Evolutionary conservation across 1,284 basidiomycete genomes (phyloP).

Genomic region (Dichomitus squalens): DNA sequence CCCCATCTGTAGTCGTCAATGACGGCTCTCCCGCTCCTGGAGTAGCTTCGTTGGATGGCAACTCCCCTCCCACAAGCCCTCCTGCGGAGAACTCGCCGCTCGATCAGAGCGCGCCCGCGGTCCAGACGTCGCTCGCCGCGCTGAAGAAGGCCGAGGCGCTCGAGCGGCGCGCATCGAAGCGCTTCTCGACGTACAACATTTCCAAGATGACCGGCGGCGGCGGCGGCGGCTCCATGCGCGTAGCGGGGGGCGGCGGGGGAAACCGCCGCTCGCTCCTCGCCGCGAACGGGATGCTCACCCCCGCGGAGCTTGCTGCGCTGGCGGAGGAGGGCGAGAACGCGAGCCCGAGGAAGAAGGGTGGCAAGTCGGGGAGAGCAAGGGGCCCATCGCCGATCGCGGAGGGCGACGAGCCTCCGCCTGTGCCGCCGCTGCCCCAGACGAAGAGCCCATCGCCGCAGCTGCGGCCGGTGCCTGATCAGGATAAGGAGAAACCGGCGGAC

Average conservation of each 20-base stretch:
- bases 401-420: conserved; percentile 51
- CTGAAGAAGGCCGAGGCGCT: conserved; percentile 87
- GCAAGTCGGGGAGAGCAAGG: conserved; percentile 30
- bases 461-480: not conserved
- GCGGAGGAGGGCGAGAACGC: conserved; percentile 65
- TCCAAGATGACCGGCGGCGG: conserved; percentile 84
- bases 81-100: conserved; percentile 11
- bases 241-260: conserved; percentile 35
- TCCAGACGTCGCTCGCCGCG: conserved; percentile 85
- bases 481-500: not conserved
- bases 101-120: conserved; percentile 49
- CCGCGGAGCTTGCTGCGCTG: conserved; percentile 67
- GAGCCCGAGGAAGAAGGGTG: conserved; percentile 29
- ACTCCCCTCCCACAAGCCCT: conserved; percentile 20
- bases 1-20: conserved; percentile 43
- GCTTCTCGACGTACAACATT: conserved; percentile 95
- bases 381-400: conserved; percentile 34
- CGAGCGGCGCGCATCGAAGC: conserved; percentile 92
- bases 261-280: conserved; percentile 71
- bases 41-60: conserved; percentile 24
- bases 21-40: conserved; percentile 46
- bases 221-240: conserved; percentile 39
- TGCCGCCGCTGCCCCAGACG: conserved; percentile 42
- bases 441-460: conserved; percentile 5
- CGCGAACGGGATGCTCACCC: conserved; percentile 55